Evolutionary conservation across 345 rosid species (phyloP).

Genomic region (Rhizophora apiculata): DNA sequence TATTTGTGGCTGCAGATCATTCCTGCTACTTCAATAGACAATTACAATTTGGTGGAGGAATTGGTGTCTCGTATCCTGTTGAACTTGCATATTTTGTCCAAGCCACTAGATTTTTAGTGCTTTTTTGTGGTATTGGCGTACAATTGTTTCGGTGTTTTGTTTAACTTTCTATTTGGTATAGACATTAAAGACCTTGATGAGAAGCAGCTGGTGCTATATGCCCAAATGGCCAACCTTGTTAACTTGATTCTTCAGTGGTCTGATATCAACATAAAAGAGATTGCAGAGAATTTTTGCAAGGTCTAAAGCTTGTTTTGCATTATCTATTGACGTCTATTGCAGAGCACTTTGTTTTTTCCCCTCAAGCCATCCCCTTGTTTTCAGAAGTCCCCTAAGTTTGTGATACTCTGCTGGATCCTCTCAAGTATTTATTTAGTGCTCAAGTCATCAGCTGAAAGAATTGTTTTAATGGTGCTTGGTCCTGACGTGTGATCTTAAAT

Average conservation of each 20-base stretch:
- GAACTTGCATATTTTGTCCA: slow-evolving; percentile 8
- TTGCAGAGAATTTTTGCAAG: slow-evolving; percentile 84
- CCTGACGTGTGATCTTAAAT: slow-evolving; percentile 11
- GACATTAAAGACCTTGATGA: slow-evolving; percentile 78
- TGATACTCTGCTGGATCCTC: too few species aligned
- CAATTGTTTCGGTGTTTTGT: slow-evolving; percentile 23
- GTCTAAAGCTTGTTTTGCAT: slow-evolving; percentile 27
- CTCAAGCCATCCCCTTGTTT: too few species aligned
- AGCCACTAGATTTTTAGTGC: slow-evolving; percentile 3
- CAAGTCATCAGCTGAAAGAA: slow-evolving; percentile 5
- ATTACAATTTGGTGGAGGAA: slow-evolving; percentile 63
- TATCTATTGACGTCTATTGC: too few species aligned
- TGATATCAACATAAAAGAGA: slow-evolving; percentile 61
- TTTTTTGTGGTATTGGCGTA: slow-evolving; percentile 1
- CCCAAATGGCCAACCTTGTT: slow-evolving; percentile 94
- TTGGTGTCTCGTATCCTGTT: slow-evolving; percentile 89
- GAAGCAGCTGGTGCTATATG: slow-evolving; percentile 81
- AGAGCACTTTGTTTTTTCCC: too few species aligned
- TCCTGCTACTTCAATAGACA: slow-evolving; percentile 49
- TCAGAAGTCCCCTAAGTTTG: too few species aligned
- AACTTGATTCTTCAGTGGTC: slow-evolving; percentile 70
- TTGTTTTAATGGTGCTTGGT: slow-evolving; percentile 10
- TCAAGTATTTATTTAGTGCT: background rate
- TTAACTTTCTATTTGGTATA: slow-evolving; percentile 42
- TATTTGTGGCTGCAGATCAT: slow-evolving; percentile 44